Evolutionary conservation across 1,139 yeast genomes (phyloP).

Genomic region (Geotrichum restrictum): DNA sequence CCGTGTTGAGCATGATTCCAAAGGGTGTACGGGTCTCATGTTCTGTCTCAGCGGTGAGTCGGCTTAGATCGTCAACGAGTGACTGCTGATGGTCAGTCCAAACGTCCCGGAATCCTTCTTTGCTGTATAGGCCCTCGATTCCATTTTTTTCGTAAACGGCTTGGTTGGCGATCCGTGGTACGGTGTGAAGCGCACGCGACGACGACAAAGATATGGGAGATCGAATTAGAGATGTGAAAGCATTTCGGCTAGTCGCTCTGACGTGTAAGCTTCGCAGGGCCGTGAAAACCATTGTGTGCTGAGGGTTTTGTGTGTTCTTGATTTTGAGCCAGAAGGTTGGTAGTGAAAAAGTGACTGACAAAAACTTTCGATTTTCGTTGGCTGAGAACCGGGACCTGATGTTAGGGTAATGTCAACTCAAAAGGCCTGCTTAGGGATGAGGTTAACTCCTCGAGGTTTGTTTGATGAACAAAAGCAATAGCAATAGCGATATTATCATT

Average conservation of each 20-base stretch:
- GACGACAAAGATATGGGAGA: background rate
- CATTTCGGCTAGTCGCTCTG: background rate
- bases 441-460: no score
- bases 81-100: slow-evolving; percentile 80
- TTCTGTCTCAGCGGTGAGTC: slow-evolving; percentile 63
- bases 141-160: slow-evolving; percentile 48
- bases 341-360: slow-evolving; percentile 1
- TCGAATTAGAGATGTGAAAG: background rate
- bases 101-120: slow-evolving; percentile 63
- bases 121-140: slow-evolving; percentile 66
- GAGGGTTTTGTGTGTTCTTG: background rate
- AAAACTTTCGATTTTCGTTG: slow-evolving; percentile 10
- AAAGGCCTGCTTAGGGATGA: background rate
- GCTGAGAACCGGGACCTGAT: background rate
- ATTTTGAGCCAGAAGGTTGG: background rate
- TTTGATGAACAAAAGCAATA: no score
- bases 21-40: slow-evolving; percentile 75
- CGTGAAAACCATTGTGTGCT: background rate
- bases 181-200: slow-evolving; percentile 49
- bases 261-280: slow-evolving; percentile 8
- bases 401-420: slow-evolving; percentile 2
- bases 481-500: no score
- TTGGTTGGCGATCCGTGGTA: slow-evolving; percentile 54
- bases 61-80: slow-evolving; percentile 64
- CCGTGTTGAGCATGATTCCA: slow-evolving; percentile 69